Evolutionary conservation across 2,329 filamentous ascomycete genomes (phyloP), one percentile per base, ranked within the genome.

Genomic region (Fusarium mangiferae): DNA sequence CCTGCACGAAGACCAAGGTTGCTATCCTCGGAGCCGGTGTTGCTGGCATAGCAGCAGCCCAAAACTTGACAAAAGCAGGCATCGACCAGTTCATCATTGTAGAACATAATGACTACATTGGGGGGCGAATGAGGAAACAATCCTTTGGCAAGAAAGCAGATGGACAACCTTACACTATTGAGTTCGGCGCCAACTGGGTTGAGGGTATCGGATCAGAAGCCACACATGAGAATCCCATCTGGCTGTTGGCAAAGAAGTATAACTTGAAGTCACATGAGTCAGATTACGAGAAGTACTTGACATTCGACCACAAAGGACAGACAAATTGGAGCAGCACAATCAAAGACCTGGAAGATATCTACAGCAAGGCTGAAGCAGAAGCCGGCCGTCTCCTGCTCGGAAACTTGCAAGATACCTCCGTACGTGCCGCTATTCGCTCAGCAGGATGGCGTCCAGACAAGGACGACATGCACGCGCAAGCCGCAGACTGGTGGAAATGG

Each of bases 161-260:
- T 41, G 89, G 89, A 1, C 82, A 85, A 2, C 86, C 88, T 0
- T 90, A 90, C 67, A 85, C 83, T 0, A 84, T 93, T 15, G 91
- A 93, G 78, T 81, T 91, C 1, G 91, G 91, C 6, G 91, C 91
- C 12, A 93, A 93, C 70, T 93, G 91, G 91, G 79, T 86, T 0
- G 78, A 82, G 10, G 75, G 68, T 2, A 61, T 72, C 13, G 65
- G 63, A n/a, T 70, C 72, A 38, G 17, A 57, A 6, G 66, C 79
- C 1, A 78, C 78, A 9, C 73, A 75, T 39, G 87, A 90, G 54
- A 91, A 93, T 56, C 91, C 91, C 0, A 87, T 93, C 51, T 92
- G 90, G 89, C 87, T 85, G 0, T 79, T 91, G 78, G 87, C 87
- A 1, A 86, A 91, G 79, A 90, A 92, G 76, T 86, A 90, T 73